Percentiles rank a stretch among this genome's conserved stretches.
Conservation (phyloP, 371 early-diverging fungal species). For the Mucor sp. region DNA sequence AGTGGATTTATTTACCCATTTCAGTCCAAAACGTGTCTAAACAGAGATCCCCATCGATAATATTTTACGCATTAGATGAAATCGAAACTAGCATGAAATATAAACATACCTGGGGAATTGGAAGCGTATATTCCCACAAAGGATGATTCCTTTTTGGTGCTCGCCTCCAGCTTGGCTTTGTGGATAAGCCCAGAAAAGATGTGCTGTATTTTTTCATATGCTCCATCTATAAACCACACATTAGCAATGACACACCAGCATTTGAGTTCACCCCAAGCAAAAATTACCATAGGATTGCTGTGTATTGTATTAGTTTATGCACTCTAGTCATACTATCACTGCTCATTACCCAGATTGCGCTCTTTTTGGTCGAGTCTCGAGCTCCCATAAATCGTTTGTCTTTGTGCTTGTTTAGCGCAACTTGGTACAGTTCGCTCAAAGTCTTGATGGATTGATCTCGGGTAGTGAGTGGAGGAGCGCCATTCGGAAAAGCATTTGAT, state of each 20-base stretch:
- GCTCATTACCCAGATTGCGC: constrained; percentile 2
- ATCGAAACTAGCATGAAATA: background rate
- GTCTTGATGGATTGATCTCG: constrained; percentile 28
- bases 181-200: constrained; percentile 9
- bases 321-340: background rate
- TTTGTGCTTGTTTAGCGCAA: constrained; percentile 16
- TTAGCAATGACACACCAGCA: background rate
- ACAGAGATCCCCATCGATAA: background rate
- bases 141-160: constrained; percentile 24
- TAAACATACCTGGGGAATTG: constrained; percentile 37
- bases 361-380: background rate
- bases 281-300: background rate
- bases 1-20: constrained; percentile 2
- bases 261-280: background rate
- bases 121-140: constrained; percentile 46
- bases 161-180: constrained; percentile 28
- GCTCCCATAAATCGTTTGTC: constrained; percentile 17
- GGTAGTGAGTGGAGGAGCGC: constrained; percentile 25
- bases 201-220: background rate
- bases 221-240: background rate
- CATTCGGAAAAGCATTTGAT: constrained; percentile 55
- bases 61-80: background rate
- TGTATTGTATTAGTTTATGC: background rate
- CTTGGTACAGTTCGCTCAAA: constrained; percentile 39
- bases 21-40: constrained; percentile 16